These are phyloP conservation scores for Russula dissimulans DNA, from an alignment of 768 basidiomycete species.

Conservation along the genomic window DNA sequence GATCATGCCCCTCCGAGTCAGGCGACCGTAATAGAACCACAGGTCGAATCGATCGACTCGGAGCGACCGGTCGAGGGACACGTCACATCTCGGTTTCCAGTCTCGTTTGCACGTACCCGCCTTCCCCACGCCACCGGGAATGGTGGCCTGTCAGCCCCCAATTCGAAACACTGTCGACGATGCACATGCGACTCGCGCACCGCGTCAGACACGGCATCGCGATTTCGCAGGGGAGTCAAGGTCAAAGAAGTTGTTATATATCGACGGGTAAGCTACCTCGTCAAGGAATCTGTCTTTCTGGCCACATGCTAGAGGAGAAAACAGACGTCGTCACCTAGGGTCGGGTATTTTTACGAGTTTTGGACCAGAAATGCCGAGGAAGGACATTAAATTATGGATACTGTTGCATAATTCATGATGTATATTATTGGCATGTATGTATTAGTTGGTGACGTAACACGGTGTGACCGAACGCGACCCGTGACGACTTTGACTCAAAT, in stretches of 20 bases:
- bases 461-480: constrained; percentile 3
- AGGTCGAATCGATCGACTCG: neutral
- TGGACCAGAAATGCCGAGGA: neutral
- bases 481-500: neutral
- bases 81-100: constrained; percentile 9
- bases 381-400: neutral
- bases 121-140: neutral
- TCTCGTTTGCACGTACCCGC: constrained; percentile 4
- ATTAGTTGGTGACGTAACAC: neutral
- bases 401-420: neutral
- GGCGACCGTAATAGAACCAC: neutral
- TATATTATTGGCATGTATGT: neutral
- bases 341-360: neutral
- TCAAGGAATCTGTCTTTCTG: neutral
- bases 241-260: neutral
- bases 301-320: neutral
- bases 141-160: neutral
- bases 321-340: neutral
- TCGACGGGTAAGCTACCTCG: neutral
- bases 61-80: neutral
- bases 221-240: neutral
- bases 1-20: neutral
- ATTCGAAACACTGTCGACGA: constrained; percentile 2
- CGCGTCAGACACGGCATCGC: neutral
- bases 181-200: neutral